Percentiles rank a stretch among this genome's conserved stretches.
These are phyloP conservation scores for Galeopsis tetrahit DNA, from an alignment of 257 asterid species.

Conservation along the genomic window DNA sequence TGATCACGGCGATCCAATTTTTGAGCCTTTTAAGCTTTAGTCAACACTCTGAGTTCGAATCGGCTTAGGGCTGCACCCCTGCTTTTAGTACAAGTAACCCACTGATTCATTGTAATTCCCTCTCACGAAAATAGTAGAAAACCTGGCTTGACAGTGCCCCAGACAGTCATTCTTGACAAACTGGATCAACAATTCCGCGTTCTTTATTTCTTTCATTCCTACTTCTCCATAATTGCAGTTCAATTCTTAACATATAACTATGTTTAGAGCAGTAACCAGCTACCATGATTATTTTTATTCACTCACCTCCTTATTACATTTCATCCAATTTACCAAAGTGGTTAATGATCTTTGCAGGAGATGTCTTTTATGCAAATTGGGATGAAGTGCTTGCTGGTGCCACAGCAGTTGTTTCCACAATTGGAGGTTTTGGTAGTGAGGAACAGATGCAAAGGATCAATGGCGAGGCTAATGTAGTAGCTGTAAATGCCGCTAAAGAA, in stretches of 20 bases:
- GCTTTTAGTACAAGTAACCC: too few relatives aligned
- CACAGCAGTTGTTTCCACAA: constrained; percentile 91
- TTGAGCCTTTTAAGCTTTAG: too few relatives aligned
- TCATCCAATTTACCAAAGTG: constrained; percentile 28
- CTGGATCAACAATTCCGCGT: too few relatives aligned
- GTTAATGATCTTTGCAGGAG: constrained; percentile 60
- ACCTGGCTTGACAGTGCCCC: too few relatives aligned
- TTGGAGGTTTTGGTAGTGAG: constrained; percentile 97
- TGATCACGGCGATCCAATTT: too few relatives aligned
- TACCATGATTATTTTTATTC: background rate
- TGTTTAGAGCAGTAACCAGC: background rate
- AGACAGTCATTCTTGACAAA: too few relatives aligned
- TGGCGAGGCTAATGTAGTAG: constrained; percentile 95
- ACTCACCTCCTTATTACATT: background rate
- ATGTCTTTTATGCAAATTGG: constrained; percentile 93
- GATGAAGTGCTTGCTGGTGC: constrained; percentile 87
- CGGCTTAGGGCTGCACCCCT: too few relatives aligned
- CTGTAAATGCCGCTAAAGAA: constrained; percentile 93
- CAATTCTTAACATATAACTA: background rate
- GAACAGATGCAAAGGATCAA: constrained; percentile 95
- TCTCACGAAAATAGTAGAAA: too few relatives aligned
- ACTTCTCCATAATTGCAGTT: too few relatives aligned
- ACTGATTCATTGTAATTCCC: too few relatives aligned
- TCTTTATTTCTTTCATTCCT: too few relatives aligned
- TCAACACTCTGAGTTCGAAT: too few relatives aligned